phyloP scores from a whole-genome alignment of 257 asterid species.

The Osmanthus fragrans region DNA sequence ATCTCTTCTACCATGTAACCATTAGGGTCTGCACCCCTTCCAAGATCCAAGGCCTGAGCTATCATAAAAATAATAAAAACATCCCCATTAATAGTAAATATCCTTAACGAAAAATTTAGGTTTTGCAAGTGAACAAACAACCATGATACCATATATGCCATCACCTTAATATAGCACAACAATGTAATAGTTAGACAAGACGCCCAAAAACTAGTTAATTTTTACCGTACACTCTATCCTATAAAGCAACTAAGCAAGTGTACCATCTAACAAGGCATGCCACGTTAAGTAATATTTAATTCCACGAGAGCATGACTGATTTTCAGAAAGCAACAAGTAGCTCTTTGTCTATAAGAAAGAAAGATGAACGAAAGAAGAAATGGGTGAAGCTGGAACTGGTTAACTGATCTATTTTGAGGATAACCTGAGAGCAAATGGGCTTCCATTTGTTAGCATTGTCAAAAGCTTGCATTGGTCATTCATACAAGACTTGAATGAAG shows the following conservation, averaged over 20 bases:
- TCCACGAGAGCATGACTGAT: not conserved
- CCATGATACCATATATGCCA: not conserved
- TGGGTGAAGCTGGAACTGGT: not conserved
- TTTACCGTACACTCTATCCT: not conserved
- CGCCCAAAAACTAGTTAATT: not conserved
- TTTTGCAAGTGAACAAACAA: constrained; percentile 18
- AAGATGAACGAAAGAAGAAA: not conserved
- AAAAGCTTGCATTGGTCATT: not conserved
- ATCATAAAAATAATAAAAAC: constrained; percentile 3
- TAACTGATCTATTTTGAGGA: not conserved
- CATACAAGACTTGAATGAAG: not conserved
- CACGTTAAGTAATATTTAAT: not conserved
- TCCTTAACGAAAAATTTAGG: constrained; percentile 12
- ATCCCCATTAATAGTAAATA: not conserved
- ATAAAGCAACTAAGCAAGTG: not conserved
- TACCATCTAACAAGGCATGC: constrained; percentile 2
- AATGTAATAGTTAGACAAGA: not conserved
- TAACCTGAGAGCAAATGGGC: not conserved
- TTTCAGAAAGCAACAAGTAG: not conserved
- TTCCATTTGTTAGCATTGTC: not conserved
- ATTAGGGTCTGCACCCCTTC: constrained; percentile 62
- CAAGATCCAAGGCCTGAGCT: constrained; percentile 74
- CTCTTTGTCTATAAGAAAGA: not conserved
- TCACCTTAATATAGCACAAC: constrained; percentile 14
- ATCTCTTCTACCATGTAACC: constrained; percentile 91